Evolutionary conservation across 106 monocot genomes (phyloP).

Genomic region (Ottelia alismoides): DNA sequence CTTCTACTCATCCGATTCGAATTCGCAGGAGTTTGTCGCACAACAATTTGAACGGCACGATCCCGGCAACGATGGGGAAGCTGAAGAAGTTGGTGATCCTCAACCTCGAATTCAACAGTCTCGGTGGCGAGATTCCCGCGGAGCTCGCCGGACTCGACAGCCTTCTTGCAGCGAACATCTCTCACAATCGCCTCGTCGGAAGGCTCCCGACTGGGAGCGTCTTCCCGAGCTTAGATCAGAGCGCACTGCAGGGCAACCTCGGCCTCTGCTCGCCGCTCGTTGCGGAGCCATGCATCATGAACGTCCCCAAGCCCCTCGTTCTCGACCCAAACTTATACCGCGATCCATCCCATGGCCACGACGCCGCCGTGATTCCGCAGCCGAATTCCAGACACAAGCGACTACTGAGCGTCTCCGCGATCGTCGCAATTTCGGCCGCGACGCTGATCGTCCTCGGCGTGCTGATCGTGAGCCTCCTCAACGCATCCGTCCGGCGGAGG

Average conservation of each 20-base stretch:
- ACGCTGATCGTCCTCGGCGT: slow-evolving; percentile 35
- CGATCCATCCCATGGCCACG: neutral
- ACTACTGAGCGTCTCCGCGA: slow-evolving; percentile 40
- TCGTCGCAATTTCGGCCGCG: slow-evolving; percentile 45
- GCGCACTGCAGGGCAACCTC: slow-evolving; percentile 40
- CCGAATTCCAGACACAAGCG: slow-evolving; percentile 7
- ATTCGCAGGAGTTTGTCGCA: slow-evolving; percentile 41
- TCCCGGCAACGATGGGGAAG: slow-evolving; percentile 22
- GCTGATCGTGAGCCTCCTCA: slow-evolving; percentile 29
- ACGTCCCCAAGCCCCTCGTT: no score
- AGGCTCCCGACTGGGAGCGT: slow-evolving; percentile 43
- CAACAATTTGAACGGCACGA: slow-evolving; percentile 32
- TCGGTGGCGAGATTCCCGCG: slow-evolving; percentile 66
- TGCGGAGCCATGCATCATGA: slow-evolving; percentile 33
- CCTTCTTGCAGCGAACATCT: slow-evolving; percentile 54
- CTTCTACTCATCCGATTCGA: no score
- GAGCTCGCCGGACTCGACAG: slow-evolving; percentile 40
- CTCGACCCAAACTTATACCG: slow-evolving; percentile 31
- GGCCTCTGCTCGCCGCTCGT: slow-evolving; percentile 51
- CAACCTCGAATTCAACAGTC: slow-evolving; percentile 55
- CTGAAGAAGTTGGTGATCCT: slow-evolving; percentile 71
- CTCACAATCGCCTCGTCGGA: slow-evolving; percentile 65
- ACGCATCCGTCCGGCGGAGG: slow-evolving; percentile 36
- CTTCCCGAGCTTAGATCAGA: slow-evolving; percentile 45
- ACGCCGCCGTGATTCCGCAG: neutral